phyloP scores from a whole-genome alignment of 2,329 filamentous ascomycete genomes.

The Penicillium sp. region DNA sequence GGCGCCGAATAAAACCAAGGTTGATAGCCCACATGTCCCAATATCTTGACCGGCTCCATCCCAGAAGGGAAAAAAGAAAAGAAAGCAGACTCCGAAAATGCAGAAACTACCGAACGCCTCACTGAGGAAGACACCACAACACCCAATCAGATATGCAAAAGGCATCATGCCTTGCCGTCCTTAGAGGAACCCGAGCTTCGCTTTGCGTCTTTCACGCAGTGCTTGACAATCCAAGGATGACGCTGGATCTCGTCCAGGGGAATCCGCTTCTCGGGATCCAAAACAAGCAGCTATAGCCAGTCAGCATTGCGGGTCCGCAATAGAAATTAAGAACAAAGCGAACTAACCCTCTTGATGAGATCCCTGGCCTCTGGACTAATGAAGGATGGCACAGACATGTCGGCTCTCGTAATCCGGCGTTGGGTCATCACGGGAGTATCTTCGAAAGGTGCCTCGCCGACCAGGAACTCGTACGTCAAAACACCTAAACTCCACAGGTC shows the following conservation, averaged over 20 bases:
- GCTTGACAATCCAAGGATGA: slow-evolving; percentile 96
- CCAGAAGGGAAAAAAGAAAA: slow-evolving; percentile 4
- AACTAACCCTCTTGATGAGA: slow-evolving; percentile 74
- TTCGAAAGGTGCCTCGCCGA: slow-evolving; percentile 94
- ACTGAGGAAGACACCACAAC: slow-evolving; percentile 13
- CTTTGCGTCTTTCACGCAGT: slow-evolving; percentile 61
- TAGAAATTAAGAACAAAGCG: slow-evolving; percentile 2
- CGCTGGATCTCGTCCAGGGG: slow-evolving; percentile 79
- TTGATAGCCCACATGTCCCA: slow-evolving; percentile 16
- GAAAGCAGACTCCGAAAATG: slow-evolving; percentile 17
- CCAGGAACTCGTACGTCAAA: slow-evolving; percentile 90
- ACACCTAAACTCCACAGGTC: slow-evolving; percentile 96
- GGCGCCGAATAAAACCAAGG: slow-evolving; percentile 13
- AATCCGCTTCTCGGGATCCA: slow-evolving; percentile 91
- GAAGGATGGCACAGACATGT: slow-evolving; percentile 88
- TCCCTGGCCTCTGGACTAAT: slow-evolving; percentile 87
- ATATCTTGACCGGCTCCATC: slow-evolving; percentile 16
- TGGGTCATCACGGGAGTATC: slow-evolving; percentile 94
- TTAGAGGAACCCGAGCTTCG: slow-evolving; percentile 39
- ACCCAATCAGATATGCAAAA: slow-evolving; percentile 16
- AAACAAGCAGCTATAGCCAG: slow-evolving; percentile 64
- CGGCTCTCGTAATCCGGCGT: slow-evolving; percentile 75
- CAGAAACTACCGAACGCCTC: slow-evolving; percentile 4
- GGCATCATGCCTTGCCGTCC: slow-evolving; percentile 29
- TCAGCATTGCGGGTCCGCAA: slow-evolving; percentile 17